Evolutionary conservation across 352 stramenopile genomes (phyloP), one percentile per base, ranked within the genome.

Genomic region (Sclerospora graminicola): DNA sequence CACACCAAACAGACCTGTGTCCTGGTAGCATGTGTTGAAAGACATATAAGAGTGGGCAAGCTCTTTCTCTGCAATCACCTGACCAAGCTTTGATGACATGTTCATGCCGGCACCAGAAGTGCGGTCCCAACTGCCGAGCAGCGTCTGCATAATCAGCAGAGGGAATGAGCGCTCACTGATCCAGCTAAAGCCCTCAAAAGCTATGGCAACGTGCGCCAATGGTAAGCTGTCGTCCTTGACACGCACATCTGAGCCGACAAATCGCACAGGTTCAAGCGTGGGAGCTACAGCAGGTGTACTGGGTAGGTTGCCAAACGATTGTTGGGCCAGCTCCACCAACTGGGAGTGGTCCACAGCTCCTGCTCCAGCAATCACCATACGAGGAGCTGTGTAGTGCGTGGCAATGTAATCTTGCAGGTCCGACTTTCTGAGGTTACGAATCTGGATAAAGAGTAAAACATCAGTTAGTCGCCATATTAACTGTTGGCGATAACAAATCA

Each of bases 1-100:
- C 28, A 99, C 77, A 50, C 97, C 97, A 62, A 99, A 99, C 24
- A 99, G 82, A 49, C 96, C 96, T 28, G 95, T 99, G 69, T 99
- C 97, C 75, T 99, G 98, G 84, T 99, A 99, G 77, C 92, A 98
- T 48, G 95, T 99, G 82, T 99, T 99, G 80, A 99, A 99, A 20
- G 95, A 97, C 64, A 94, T 97, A 71, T 98, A 96, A 38, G 84
- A 97, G 77, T 99, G 95, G 30, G 93, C 95, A 24, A 98, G 74
- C 64, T 98, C 93, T 61, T 97, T 85, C 57, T 95, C 75, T 9
- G 95, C 95, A 6, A 99, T 78, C 51, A 95, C 89, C 69, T 98
- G 87, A 47, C 94, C 96, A n/a, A 99, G 71, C 57, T 96, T 93
- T 26, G 85, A 97, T 44, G 89, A 91, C 60, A 95, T 93, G 71